phyloP scores from a whole-genome alignment of 257 asterid genomes.

The Fraxinus anomala region DNA sequence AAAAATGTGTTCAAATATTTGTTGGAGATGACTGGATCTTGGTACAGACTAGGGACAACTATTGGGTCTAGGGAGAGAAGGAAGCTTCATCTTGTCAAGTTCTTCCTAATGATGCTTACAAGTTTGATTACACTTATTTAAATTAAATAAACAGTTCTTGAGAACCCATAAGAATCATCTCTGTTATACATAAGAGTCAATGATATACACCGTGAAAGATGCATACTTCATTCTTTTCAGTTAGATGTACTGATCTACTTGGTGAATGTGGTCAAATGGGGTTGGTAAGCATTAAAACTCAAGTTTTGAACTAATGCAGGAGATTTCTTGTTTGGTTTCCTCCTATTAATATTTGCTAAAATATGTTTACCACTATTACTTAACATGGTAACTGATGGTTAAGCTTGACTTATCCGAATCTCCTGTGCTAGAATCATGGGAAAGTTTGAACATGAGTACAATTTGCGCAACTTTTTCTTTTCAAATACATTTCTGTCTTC shows the following conservation, averaged over 20 bases:
- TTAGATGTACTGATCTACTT: neutral
- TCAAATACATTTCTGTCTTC: neutral
- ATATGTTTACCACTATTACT: neutral
- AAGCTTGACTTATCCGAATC: conserved; percentile 1
- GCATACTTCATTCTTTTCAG: too few relatives aligned
- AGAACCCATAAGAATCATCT: neutral
- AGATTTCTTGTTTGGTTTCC: neutral
- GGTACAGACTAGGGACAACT: neutral
- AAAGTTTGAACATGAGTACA: neutral
- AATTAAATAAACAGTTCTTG: neutral
- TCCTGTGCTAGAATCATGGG: neutral
- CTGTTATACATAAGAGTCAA: neutral
- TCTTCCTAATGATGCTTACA: neutral
- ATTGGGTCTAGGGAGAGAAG: neutral
- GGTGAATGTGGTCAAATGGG: neutral
- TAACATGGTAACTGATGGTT: neutral
- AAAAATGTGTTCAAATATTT: neutral
- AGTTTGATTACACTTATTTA: neutral
- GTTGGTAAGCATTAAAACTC: too few relatives aligned
- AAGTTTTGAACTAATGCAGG: neutral
- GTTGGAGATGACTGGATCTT: neutral
- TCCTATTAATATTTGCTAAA: neutral
- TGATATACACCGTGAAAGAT: too few relatives aligned
- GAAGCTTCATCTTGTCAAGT: neutral
- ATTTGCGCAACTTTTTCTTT: neutral